Conservation (phyloP, 192 early-diverging fungal species). For the Backusella sp. region DNA sequence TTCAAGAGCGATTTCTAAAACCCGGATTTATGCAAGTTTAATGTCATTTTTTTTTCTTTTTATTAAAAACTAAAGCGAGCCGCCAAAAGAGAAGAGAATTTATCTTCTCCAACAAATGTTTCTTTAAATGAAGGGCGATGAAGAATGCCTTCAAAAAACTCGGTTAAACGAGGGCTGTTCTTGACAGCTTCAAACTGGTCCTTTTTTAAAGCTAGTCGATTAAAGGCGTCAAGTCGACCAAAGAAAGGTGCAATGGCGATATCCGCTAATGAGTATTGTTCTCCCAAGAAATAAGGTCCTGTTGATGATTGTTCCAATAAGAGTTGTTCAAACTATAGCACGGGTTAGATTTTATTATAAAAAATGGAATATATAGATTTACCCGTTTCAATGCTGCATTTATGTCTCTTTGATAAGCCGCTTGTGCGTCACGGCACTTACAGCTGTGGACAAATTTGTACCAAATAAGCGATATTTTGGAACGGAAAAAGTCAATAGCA, state of each 20-base stretch:
- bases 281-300: conserved; percentile 25
- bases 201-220: conserved; percentile 1
- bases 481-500: conserved; percentile 41
- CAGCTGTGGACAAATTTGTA: conserved; percentile 29
- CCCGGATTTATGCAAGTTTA: too few relatives aligned
- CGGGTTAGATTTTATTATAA: too few relatives aligned
- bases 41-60: background rate
- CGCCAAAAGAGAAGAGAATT: background rate
- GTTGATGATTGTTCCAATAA: too few relatives aligned
- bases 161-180: background rate
- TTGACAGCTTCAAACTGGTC: conserved; percentile 3
- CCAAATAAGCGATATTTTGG: conserved; percentile 23
- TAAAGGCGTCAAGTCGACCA: conserved; percentile 25
- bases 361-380: background rate
- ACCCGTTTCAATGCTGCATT: background rate
- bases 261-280: conserved; percentile 48
- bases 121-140: background rate
- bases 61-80: background rate
- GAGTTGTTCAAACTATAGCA: background rate
- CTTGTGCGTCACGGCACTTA: conserved; percentile 18
- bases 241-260: conserved; percentile 44
- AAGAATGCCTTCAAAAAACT: conserved; percentile 10
- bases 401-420: conserved; percentile 29
- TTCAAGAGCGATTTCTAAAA: too few relatives aligned
- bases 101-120: background rate